Base-by-base conservation (phyloP, 306 rosid genomes). In the Castanea crenata region DNA sequence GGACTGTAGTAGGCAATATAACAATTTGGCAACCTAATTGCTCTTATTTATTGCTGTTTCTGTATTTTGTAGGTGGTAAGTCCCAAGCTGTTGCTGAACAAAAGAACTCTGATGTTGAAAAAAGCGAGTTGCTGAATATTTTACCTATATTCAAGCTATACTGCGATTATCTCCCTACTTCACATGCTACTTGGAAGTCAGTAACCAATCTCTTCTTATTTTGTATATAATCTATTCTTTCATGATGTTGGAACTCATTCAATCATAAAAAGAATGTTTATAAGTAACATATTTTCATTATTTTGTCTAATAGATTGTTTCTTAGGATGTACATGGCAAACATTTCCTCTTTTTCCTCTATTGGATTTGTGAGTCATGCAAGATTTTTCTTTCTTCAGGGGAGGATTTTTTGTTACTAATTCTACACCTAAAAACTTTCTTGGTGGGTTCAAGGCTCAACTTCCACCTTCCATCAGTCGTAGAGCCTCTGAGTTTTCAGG, bases 371-470 rank as follows among this genome's bases (percentile, higher is more conserved):
- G 46, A 38, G 46, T 1, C 0, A 7, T 38, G 46, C 46, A 38
- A 38, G 74, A 35, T 76, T 59, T 55, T 64, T 80, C 73, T 71
- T 83, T 80, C 79, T 82, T 72, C 79, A 94, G 95, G 86, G 98
- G 98, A 73, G 83, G 79, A 74, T 86, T 94, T 78, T 13, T 38
- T 73, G 80, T 74, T 18, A 6, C 80, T 46, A 81, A 10, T 49
- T 3, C 23, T 78, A 64, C 73, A 46, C 35, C 76, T 10, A 76
- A 46, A 21, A 23, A 76, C 64, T 54, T 77, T 54, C 81, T 81
- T 79, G 90, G 80, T 56, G 92, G 83, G 68, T 86, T 92, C 76
- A 87, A 91, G 81, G 98, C 92, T 25, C 82, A 81, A 78, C 91
- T 91, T 76, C 90, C 97, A 18, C 81, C 87, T 77, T 31, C 27